Evolutionary conservation across 805 yeast genomes (phyloP), one percentile per base, ranked within the genome.

Genomic region (Gaillardinia entomophila): DNA sequence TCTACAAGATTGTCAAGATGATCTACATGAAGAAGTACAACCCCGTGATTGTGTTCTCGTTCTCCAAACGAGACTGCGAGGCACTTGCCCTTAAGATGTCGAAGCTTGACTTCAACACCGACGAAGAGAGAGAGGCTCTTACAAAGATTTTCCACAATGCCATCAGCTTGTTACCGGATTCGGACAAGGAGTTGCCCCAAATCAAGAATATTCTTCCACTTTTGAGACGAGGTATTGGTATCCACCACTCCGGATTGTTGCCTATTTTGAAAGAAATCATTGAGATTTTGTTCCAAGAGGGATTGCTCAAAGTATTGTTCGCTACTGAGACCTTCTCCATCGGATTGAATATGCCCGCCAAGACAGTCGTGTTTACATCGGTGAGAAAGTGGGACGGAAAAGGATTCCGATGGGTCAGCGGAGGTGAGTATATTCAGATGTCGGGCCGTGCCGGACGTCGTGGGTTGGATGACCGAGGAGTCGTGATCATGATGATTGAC

Each of bases 371-470:
- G 2, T 92, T 92, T 60, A 92, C 98, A 0, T 85, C 90, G 22
- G 98, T 92, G 14, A 78, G 98, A 55, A 92, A 92, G 58, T 92
- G 97, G 95, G 99, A 92, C 64, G 98, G 98, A 48, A 79, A 77
- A 41, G 95, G 90, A 13, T 88, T 90, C 71, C 79, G 99, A 62
- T 92, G 98, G 98, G 97, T 92, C 20, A 85, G 96, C 35, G 98
- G 98, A 38, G 99, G 99, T 68, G 99, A 92, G 64, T 92, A 92
- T 62, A 92, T 92, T 53, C 99, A 92, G 66, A 92, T 92, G 99
- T 86, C 96, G 28, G 99, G 99, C 45, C 80, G 99, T 62, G 99
- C 99, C 15, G 99, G 99, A 48, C 89, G 98, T 71, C 85, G 98
- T 73, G 99, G 99, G 53, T 74, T 92, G 48, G 99, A 92, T 72